Evolutionary conservation across 306 rosid species (phyloP), one percentile per base, ranked within the genome.

Genomic region (Nissolia schottii): DNA sequence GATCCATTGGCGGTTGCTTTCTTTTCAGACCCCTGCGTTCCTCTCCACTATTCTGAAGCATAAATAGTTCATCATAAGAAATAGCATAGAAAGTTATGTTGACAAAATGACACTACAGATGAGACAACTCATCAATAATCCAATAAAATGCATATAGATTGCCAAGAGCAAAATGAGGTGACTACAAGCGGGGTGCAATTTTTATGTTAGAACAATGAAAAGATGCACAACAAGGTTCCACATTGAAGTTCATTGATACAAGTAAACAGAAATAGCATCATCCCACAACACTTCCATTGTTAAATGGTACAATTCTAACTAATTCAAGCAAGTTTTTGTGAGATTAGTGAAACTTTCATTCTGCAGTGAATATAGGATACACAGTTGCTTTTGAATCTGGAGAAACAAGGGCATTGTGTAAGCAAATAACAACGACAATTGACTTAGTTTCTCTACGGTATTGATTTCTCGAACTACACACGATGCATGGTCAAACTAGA

Each of bases 1-100:
- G 92, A 80, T 80, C 85, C 87, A 31, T 90, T 31, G 81, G 78
- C 7, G 90, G 62, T 51, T 78, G 83, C 41, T 89, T 96, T 68
- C 96, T 85, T 81, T 89, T 90, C 65, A 87, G 66, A 74, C 84
- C 85, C 80, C 71, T 85, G n/a, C 82, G 83, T 37, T 87, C 79
- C 62, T 86, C 94, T 29, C 89, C 92, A 43, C 87, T 90, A 78
- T 91, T 90, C 96, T 91, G 87, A 54, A 19, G 50, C 57, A 83
- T 24, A 82, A 80, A 77, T 29, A 65, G 77, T 67, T 24, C 32
- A 40, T 34, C 3, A 43, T 85, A 69, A 81, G 81, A 64, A 71
- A 73, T 32, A 71, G 55, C 49, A 67, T 16, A 70, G 23, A 34
- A 8, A 25, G 14, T 24, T 41, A 8, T 77, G 34, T 20, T 46